Conservation (phyloP, 345 rosid species). For the Pelargonium nanum region DNA sequence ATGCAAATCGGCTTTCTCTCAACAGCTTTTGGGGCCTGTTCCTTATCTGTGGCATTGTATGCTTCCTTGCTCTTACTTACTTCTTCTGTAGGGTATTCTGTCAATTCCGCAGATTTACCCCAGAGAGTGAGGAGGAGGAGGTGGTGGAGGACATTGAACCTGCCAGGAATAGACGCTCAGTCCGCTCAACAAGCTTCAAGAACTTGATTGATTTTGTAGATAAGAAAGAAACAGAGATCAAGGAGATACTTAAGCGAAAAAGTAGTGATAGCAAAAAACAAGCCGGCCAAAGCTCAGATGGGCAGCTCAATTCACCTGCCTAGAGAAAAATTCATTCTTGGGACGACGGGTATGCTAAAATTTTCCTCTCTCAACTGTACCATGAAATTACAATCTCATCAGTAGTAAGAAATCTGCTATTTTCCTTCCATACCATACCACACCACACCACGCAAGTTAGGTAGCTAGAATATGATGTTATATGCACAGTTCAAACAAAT, state of each 20-base stretch:
- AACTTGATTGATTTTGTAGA: slow-evolving; percentile 45
- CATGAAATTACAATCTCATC: too few species aligned
- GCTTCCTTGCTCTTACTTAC: slow-evolving; percentile 38
- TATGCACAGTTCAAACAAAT: background rate
- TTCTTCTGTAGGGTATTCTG: slow-evolving; percentile 45
- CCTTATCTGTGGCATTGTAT: slow-evolving; percentile 59
- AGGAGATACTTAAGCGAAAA: slow-evolving; percentile 46
- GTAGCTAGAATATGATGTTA: background rate
- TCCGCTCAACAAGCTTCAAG: slow-evolving; percentile 40
- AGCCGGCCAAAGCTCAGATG: slow-evolving; percentile 29
- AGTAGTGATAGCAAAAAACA: slow-evolving; percentile 27
- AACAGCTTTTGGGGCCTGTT: slow-evolving; percentile 87
- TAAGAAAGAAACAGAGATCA: slow-evolving; percentile 40
- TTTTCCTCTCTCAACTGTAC: too few species aligned
- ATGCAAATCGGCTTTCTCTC: slow-evolving; percentile 42
- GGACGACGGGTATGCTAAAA: too few species aligned
- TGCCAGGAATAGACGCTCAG: slow-evolving; percentile 25
- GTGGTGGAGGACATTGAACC: slow-evolving; percentile 31
- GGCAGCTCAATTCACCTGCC: slow-evolving; percentile 18
- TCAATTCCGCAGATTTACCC: slow-evolving; percentile 51
- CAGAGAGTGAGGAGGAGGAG: slow-evolving; percentile 35
- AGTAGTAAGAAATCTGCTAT: too few species aligned
- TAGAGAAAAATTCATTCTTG: slow-evolving; percentile 1
- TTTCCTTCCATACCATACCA: too few species aligned
- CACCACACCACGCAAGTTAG: background rate